Evolutionary conservation across 768 basidiomycete species (phyloP), one percentile per base, ranked within the genome.

Genomic region (Amanita phalloides): DNA sequence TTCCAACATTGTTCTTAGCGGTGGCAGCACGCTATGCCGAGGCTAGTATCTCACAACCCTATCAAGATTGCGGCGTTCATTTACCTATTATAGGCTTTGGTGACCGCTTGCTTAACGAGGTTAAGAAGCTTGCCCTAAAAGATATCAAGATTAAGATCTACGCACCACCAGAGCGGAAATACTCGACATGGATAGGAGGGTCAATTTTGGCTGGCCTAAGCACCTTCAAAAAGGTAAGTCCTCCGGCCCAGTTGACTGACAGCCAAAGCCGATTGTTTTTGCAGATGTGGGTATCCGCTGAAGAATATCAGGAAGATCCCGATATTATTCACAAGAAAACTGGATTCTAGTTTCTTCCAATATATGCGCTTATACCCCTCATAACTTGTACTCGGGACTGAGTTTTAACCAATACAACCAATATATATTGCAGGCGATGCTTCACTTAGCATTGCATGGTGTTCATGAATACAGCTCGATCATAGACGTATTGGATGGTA

Each of bases 201-300:
- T 94, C 90, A 52, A 99, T 99, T 64, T 70, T 99, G 48, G 95
- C 95, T 46, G 94, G 94, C 36, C 66, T 99, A 55, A 93, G 82
- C 58, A 96, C 96, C 33, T 99, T 99, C 78, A 97, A 95, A 71
- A 96, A 96, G 84, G 93, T 87, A 52, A 51, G 58, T 49, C 42
- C 54, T 57, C 49, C 25, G 5, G 23, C n/a, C 23, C 6, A 20
- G 11, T n/a, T n/a, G 23, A 26, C 26, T 20, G 10, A 8, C 23
- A 49, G 51, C 28, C 47, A 20, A 57, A 53, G 45, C 54, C 54
- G 52, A 50, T 44, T 38, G 49, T 57, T 46, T 45, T 33, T 3
- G 49, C 35, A 96, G 92, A 98, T 99, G 95, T 99, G 96, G 95
- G 91, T 99, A 47, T 94, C 92, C 43, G 93, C 94, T 36, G 95